These are phyloP conservation scores for Fonsecaea pedrosoi DNA, from an alignment of 2,329 filamentous ascomycete species.

Conservation along the genomic window DNA sequence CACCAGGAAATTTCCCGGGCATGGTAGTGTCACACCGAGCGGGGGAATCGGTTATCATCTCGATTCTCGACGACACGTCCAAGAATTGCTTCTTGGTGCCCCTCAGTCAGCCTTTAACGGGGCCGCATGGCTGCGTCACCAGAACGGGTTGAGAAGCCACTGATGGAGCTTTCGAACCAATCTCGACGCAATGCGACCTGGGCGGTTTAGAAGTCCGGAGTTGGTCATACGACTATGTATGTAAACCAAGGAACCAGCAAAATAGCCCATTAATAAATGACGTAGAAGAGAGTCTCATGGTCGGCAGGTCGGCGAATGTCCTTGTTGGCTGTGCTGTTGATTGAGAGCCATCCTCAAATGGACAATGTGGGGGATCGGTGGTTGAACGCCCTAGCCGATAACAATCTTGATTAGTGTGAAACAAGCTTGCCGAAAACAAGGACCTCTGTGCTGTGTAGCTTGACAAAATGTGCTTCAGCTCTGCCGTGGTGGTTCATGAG, in stretches of 20 bases:
- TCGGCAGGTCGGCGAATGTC: conserved; percentile 11
- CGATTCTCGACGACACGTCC: conserved; percentile 5
- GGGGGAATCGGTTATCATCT: conserved; percentile 24
- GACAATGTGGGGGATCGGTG: conserved; percentile 23
- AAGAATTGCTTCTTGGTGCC: conserved; percentile 18
- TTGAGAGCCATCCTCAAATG: conserved; percentile 23
- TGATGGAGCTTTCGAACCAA: conserved; percentile 8
- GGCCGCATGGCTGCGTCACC: conserved; percentile 25
- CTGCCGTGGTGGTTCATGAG: neutral
- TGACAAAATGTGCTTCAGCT: conserved; percentile 10
- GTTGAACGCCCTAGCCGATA: conserved; percentile 27
- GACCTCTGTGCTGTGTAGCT: conserved; percentile 9
- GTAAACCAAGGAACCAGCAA: conserved; percentile 18
- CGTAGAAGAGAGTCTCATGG: conserved; percentile 7
- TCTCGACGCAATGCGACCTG: conserved; percentile 18
- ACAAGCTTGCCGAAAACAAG: conserved; percentile 22
- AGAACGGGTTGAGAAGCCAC: conserved; percentile 18
- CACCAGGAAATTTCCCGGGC: conserved; percentile 25
- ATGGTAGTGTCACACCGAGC: conserved; percentile 25
- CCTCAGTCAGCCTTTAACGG: conserved; percentile 26
- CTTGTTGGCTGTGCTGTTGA: conserved; percentile 5
- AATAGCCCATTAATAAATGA: conserved; percentile 8
- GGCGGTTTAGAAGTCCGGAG: conserved; percentile 5
- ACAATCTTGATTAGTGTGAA: conserved; percentile 32
- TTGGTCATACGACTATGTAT: neutral